A percentile compares a stretch with the other conserved stretches of the same genome.
Evolutionary conservation across 257 asterid species (phyloP).

Genomic region (Scutellaria barbata): DNA sequence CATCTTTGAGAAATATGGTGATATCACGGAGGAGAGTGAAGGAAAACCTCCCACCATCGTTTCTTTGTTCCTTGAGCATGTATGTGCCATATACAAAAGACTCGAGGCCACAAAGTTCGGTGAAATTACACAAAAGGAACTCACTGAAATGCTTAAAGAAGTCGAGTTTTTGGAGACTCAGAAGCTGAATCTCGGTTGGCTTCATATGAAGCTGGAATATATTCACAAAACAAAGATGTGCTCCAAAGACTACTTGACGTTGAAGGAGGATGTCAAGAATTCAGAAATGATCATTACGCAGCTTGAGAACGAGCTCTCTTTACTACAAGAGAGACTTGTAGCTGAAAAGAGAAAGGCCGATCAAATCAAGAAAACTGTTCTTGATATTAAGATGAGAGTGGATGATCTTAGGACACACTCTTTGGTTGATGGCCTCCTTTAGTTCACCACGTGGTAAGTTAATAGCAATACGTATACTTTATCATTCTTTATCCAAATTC

Average conservation of each 20-base stretch:
- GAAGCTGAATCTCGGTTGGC: constrained; percentile 28
- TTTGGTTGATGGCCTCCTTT: constrained; percentile 31
- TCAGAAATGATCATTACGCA: not conserved
- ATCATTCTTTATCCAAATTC: too few species aligned
- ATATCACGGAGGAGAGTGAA: not conserved
- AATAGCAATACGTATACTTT: too few species aligned
- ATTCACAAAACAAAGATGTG: not conserved
- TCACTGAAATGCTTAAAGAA: not conserved
- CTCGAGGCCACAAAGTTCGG: not conserved
- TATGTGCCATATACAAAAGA: constrained; percentile 10
- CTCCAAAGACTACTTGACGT: not conserved
- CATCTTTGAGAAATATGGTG: constrained; percentile 27
- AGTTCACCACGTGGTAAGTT: not conserved
- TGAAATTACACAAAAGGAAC: constrained; percentile 1
- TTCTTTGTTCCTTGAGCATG: not conserved
- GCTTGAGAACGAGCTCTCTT: not conserved
- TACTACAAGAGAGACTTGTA: not conserved
- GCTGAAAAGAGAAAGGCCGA: not conserved
- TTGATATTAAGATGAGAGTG: not conserved
- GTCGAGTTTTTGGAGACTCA: constrained; percentile 9
- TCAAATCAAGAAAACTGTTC: not conserved
- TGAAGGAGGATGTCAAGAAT: not conserved
- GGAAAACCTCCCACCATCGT: not conserved
- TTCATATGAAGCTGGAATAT: constrained; percentile 18
- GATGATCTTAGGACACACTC: not conserved